phyloP scores from a whole-genome alignment of 768 basidiomycete genomes.

The Leccinum variicolor region DNA sequence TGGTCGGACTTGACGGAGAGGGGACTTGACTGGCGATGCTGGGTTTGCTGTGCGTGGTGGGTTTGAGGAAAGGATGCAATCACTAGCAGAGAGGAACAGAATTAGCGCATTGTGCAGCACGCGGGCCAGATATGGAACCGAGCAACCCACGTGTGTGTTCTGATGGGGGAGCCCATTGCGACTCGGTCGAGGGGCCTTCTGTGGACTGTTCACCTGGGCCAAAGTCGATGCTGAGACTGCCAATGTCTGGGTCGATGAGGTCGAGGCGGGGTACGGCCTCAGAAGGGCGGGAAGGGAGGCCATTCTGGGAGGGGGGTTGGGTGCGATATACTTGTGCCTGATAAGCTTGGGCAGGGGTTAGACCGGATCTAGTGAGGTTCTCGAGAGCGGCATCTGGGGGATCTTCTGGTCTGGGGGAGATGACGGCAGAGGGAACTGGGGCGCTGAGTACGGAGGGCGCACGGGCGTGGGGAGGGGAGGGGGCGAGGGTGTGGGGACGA shows the following conservation, averaged over 20 bases:
- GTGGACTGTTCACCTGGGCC: conserved; percentile 32
- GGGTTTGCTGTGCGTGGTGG: conserved; percentile 21
- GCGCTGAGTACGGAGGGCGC: conserved; percentile 50
- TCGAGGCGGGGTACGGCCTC: conserved; percentile 37
- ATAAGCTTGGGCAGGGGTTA: conserved; percentile 79
- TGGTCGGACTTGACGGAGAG: conserved; percentile 39
- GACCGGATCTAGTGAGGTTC: conserved; percentile 44
- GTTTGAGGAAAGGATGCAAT: conserved; percentile 24
- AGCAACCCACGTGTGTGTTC: conserved; percentile 43
- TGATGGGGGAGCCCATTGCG: conserved; percentile 48
- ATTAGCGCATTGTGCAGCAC: conserved; percentile 28
- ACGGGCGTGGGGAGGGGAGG: conserved; percentile 41
- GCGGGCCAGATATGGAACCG: conserved; percentile 27
- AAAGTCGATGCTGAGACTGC: conserved; percentile 59
- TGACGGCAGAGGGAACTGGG: conserved; percentile 40
- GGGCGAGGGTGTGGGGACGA: conserved; percentile 31
- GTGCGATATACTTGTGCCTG: conserved; percentile 69
- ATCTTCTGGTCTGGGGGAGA: conserved; percentile 47
- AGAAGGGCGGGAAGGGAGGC: conserved; percentile 20
- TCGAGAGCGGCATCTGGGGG: conserved; percentile 47
- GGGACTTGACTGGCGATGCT: conserved; percentile 33
- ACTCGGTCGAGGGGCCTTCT: conserved; percentile 47
- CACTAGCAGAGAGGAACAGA: conserved; percentile 21
- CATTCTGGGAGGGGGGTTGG: conserved; percentile 36
- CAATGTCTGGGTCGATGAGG: conserved; percentile 54